Evolutionary conservation across 148 eudicot genomes (phyloP).

Genomic region (Agrostemma githago): DNA sequence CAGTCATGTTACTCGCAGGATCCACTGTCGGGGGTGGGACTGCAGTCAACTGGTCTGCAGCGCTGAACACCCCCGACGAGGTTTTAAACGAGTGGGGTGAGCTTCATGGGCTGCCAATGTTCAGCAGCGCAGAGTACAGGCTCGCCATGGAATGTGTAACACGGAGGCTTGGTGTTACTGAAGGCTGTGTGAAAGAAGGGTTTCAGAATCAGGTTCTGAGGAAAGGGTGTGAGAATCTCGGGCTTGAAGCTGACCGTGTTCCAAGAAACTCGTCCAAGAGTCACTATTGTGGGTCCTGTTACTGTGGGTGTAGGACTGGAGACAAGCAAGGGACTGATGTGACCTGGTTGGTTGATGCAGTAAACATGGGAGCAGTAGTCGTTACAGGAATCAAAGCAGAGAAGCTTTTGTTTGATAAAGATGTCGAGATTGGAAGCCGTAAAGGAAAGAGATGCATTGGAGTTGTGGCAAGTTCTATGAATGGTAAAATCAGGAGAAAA

Average conservation of each 20-base stretch:
- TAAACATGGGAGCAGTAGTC: constrained; percentile 42
- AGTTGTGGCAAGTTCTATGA: constrained; percentile 33
- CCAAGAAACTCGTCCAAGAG: constrained; percentile 49
- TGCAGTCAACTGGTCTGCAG: constrained; percentile 64
- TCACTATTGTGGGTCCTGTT: constrained; percentile 67
- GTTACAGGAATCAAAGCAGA: constrained; percentile 50
- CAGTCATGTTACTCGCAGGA: constrained; percentile 43
- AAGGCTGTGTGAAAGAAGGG: constrained; percentile 45
- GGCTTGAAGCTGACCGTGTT: constrained; percentile 40
- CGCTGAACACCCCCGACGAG: constrained; percentile 42
- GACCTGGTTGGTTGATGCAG: constrained; percentile 67
- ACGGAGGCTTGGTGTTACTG: constrained; percentile 50
- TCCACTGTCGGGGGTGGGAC: constrained; percentile 66
- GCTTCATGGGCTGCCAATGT: constrained; percentile 34
- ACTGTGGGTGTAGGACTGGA: constrained; percentile 48
- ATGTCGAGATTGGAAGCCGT: constrained; percentile 6
- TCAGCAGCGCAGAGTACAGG: constrained; percentile 38
- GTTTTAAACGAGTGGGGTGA: constrained; percentile 53
- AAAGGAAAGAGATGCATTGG: constrained; percentile 42
- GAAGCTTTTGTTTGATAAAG: constrained; percentile 27
- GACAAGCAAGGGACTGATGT: constrained; percentile 53
- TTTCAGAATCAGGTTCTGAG: constrained; percentile 55
- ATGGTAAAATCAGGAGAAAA: constrained; percentile 22
- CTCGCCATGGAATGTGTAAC: constrained; percentile 51
- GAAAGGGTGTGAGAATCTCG: constrained; percentile 66